Percentiles rank a stretch among this genome's conserved stretches.
These are phyloP conservation scores for Crithidia bombi DNA, from an alignment of 208 protist genomes.

Conservation along the genomic window DNA sequence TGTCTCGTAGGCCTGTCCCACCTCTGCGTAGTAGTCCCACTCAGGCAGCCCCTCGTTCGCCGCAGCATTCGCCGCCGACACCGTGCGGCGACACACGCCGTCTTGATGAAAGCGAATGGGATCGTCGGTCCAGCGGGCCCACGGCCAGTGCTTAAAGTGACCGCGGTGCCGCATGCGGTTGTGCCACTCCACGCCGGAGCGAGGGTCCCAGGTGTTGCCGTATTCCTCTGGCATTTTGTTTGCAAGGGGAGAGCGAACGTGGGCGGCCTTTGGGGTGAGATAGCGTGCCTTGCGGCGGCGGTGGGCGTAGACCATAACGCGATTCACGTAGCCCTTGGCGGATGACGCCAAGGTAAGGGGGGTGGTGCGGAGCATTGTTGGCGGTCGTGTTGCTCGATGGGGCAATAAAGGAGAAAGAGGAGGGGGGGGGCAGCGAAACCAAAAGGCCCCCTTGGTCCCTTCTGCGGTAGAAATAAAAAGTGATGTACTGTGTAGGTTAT, in stretches of 20 bases:
- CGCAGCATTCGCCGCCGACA: slow-evolving; percentile 38
- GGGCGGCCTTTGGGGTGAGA: slow-evolving; percentile 51
- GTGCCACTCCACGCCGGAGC: slow-evolving; percentile 82
- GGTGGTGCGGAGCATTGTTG: slow-evolving; percentile 38
- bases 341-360: slow-evolving; percentile 28
- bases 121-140: slow-evolving; percentile 76
- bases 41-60: slow-evolving; percentile 65
- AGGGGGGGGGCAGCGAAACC: too few relatives aligned
- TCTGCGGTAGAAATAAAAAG: too few relatives aligned
- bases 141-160: slow-evolving; percentile 81
- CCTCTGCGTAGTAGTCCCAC: slow-evolving; percentile 80
- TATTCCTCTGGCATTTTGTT: slow-evolving; percentile 84
- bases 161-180: slow-evolving; percentile 64
- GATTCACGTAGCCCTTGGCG: slow-evolving; percentile 76
- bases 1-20: slow-evolving; percentile 69
- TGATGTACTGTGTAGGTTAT: too few relatives aligned
- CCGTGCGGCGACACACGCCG: slow-evolving; percentile 45
- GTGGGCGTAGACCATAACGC: slow-evolving; percentile 86
- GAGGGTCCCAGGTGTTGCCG: slow-evolving; percentile 72
- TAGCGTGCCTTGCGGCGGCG: slow-evolving; percentile 67
- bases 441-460: too few relatives aligned
- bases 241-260: slow-evolving; percentile 57
- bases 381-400: background rate
- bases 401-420: background rate
- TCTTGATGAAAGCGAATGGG: slow-evolving; percentile 70